Evolutionary conservation across 345 rosid genomes (phyloP).

Genomic region (Gossypium australe): DNA sequence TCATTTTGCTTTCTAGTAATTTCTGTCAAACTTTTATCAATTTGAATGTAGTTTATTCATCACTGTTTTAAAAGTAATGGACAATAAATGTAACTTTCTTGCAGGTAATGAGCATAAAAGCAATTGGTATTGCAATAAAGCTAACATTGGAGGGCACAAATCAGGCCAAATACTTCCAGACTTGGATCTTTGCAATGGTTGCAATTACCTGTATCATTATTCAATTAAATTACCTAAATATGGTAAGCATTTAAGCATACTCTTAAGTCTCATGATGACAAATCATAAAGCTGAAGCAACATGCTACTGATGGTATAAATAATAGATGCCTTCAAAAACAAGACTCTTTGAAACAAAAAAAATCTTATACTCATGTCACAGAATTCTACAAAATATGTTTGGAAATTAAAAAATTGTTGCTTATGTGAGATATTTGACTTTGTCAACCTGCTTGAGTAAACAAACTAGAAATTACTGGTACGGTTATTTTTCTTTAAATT

Average conservation of each 20-base stretch:
- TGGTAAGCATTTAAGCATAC: constrained; percentile 37
- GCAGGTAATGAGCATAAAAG: constrained; percentile 84
- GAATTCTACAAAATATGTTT: not conserved
- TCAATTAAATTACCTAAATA: constrained; percentile 73
- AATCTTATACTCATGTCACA: not conserved
- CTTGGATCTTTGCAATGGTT: constrained; percentile 76
- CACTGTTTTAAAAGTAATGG: not conserved
- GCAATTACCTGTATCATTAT: constrained; percentile 62
- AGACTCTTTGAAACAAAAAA: not conserved
- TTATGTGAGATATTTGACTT: not conserved
- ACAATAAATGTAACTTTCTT: not conserved
- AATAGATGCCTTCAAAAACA: not conserved
- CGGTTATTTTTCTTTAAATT: not conserved
- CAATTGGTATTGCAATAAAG: constrained; percentile 77
- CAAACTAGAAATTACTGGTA: not conserved
- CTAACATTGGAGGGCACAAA: constrained; percentile 59
- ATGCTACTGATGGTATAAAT: not conserved
- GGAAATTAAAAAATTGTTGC: not conserved
- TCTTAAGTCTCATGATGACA: not conserved
- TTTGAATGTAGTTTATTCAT: not conserved
- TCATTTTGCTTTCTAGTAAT: not conserved
- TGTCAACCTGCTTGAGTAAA: not conserved
- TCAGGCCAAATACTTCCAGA: constrained; percentile 54
- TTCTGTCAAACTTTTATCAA: not conserved
- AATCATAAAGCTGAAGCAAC: not conserved